phyloP scores from a whole-genome alignment of 495 filamentous ascomycete genomes.

The Annulohypoxylon nitens region DNA sequence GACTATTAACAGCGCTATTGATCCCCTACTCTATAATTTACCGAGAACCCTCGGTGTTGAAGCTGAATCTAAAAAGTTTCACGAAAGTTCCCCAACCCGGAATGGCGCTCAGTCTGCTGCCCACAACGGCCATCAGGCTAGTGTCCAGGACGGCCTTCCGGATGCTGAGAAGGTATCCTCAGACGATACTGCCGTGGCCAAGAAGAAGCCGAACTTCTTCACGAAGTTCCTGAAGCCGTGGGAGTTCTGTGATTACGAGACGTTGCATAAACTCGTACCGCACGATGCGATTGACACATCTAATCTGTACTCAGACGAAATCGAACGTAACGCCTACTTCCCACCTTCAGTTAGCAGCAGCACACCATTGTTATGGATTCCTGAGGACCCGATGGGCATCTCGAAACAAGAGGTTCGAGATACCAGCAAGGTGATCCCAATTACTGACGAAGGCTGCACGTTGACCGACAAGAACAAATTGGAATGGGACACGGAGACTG shows the following conservation, averaged over 20 bases:
- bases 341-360: constrained; percentile 76
- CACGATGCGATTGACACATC: constrained; percentile 58
- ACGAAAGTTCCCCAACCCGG: constrained; percentile 49
- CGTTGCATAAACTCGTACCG: constrained; percentile 79
- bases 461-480: constrained; percentile 85
- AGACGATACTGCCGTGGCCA: constrained; percentile 43
- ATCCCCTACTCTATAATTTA: constrained; percentile 84
- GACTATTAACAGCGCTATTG: constrained; percentile 80
- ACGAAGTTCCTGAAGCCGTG: constrained; percentile 83
- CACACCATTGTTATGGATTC: constrained; percentile 86
- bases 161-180: constrained; percentile 45
- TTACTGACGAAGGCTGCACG: constrained; percentile 85
- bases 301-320: constrained; percentile 68
- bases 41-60: constrained; percentile 71
- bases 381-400: constrained; percentile 79
- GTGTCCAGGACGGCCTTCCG: constrained; percentile 49
- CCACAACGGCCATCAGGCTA: constrained; percentile 52
- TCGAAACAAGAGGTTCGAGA: constrained; percentile 81
- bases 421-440: constrained; percentile 77
- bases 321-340: constrained; percentile 78
- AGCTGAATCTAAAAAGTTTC: constrained; percentile 69
- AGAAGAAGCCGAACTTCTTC: constrained; percentile 63
- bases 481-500: constrained; percentile 78
- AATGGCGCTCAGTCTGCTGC: constrained; percentile 35
- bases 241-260: constrained; percentile 76